Base-by-base conservation (phyloP, 2,329 filamentous ascomycete species). In the Colletotrichum chrysophilum region DNA sequence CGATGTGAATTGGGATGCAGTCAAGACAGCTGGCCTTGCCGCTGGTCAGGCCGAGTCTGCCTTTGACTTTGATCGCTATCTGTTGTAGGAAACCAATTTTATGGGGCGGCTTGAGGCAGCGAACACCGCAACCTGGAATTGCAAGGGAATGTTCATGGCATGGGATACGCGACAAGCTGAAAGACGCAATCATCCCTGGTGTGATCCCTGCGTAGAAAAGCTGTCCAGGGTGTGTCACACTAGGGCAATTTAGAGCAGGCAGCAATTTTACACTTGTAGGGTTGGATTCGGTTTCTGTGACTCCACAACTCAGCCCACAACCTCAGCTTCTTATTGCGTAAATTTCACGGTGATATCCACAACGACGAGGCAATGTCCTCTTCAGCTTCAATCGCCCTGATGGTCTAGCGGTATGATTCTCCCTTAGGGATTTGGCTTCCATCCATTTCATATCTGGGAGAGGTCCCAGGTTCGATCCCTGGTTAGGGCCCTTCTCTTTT, bases 1-100 rank as follows among this genome's bases (percentile, higher is more conserved):
- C 14, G 78, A 79, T 36, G 72, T 55, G 2, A 79, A 80, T 32
- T 83, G 79, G 81, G 77, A 52, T 52, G 43, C 43, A 24, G 43
- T 52, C n/a, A 52, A 52, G 4, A 52, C 61, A 4, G 71, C 71
- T 30, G 66, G 55, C 30, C 30, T 75, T n/a, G 66, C 34, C 24
- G 77, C 75, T 38, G 71, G 69, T 10, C 26, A 70, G 16, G 60
- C 71, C 1, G 68, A 77, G 43, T 34, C 71, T 34, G 68, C 72
- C 7, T 78, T 77, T 26, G 75, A 78, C 43, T 78, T 78, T 66
- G 65, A 67, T 24, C 43, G 28, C 7, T 67, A 28, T 26, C 43
- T 67, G 18, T 16, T 67, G 26, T 67, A 52, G 12, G 43, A 21
- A 24, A 52, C 43, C n/a, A 52, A 3, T 21, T 52, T 21, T 21